A percentile compares a stretch with the other conserved stretches of the same genome.
These are phyloP conservation scores for Colletotrichum coccodes DNA, from an alignment of 2,329 filamentous ascomycete genomes.

Conservation along the genomic window DNA sequence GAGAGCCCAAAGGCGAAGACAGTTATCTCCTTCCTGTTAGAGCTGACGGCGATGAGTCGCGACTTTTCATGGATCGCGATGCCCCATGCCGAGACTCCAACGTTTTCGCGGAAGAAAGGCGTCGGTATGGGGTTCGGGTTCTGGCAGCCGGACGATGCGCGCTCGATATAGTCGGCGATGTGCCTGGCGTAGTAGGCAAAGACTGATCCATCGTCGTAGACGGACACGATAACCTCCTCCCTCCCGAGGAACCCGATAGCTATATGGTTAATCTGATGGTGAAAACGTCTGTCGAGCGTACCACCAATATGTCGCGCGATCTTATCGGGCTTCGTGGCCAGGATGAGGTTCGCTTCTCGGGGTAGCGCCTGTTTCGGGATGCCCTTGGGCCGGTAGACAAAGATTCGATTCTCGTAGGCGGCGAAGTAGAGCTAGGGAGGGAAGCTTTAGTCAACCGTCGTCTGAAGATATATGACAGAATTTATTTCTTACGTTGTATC, in stretches of 20 bases:
- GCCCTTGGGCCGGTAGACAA: slow-evolving; percentile 63
- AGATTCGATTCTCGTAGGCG: slow-evolving; percentile 66
- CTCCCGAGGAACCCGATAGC: slow-evolving; percentile 75
- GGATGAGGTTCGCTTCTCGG: slow-evolving; percentile 57
- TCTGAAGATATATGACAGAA: not conserved
- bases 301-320: slow-evolving; percentile 56
- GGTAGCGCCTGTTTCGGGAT: slow-evolving; percentile 59
- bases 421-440: slow-evolving; percentile 65
- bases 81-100: slow-evolving; percentile 87
- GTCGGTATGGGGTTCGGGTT: slow-evolving; percentile 40
- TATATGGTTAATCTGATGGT: slow-evolving; percentile 76
- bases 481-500: slow-evolving; percentile 59
- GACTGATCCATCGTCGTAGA: slow-evolving; percentile 81
- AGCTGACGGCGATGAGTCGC: slow-evolving; percentile 86
- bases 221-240: slow-evolving; percentile 74
- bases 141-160: slow-evolving; percentile 1
- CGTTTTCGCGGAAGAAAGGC: slow-evolving; percentile 79
- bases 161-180: slow-evolving; percentile 57
- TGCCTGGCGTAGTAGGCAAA: slow-evolving; percentile 73
- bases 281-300: slow-evolving; percentile 58
- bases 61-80: slow-evolving; percentile 82
- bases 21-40: slow-evolving; percentile 71
- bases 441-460: not conserved
- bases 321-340: slow-evolving; percentile 55
- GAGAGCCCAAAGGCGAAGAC: slow-evolving; percentile 62